Percentiles rank a stretch among this genome's conserved stretches.
Conservation (phyloP, 305 asterid species). For the Fraxinus velutina region DNA sequence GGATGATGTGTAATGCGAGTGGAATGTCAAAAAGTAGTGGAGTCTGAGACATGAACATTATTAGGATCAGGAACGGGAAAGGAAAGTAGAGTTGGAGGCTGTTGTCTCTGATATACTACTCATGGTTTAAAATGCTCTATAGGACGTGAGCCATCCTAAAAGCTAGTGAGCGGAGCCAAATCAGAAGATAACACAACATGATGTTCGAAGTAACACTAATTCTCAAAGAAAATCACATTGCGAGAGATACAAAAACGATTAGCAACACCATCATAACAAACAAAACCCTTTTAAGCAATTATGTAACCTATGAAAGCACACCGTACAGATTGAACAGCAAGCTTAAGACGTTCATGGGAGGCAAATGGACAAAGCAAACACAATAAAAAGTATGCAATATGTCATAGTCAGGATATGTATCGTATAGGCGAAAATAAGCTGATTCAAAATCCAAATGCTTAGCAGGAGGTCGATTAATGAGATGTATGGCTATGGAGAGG, state of each 20-base stretch:
- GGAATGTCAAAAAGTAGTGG: not conserved
- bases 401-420: not conserved
- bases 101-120: not conserved
- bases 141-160: not conserved
- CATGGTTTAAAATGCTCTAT: not conserved
- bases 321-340: not conserved
- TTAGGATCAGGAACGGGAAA: not conserved
- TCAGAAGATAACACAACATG: not conserved
- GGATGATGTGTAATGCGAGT: not conserved
- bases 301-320: too few species aligned
- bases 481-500: not conserved
- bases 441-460: not conserved
- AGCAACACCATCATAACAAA: not conserved
- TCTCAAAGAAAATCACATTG: not conserved
- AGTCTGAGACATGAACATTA: too few species aligned
- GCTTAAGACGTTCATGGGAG: not conserved
- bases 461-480: not conserved
- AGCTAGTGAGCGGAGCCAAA: not conserved
- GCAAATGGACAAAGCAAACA: not conserved
- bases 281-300: not conserved
- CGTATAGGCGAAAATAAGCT: not conserved
- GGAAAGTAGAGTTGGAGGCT: not conserved
- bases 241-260: not conserved
- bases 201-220: not conserved
- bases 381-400: not conserved